Evolutionary conservation across 768 basidiomycete genomes (phyloP).

Genomic region (Lactifluus pinguis): DNA sequence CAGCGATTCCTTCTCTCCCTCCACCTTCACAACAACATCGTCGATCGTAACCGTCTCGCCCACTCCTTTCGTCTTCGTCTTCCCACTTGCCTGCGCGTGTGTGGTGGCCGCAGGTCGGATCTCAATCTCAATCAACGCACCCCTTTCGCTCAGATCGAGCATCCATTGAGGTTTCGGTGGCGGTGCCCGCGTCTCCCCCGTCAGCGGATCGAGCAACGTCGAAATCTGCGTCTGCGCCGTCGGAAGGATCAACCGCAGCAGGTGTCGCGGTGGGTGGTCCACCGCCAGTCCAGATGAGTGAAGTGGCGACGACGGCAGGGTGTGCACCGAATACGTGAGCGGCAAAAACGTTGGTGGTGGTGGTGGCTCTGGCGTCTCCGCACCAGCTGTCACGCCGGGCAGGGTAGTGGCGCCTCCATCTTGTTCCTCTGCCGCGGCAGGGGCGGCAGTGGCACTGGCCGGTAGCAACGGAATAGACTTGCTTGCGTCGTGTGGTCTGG

Average conservation of each 20-base stretch:
- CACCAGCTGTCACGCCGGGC: background rate
- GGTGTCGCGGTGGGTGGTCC: conserved; percentile 52
- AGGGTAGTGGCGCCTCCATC: background rate
- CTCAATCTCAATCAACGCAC: conserved; percentile 47
- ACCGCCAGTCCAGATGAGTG: conserved; percentile 61
- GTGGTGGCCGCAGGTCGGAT: conserved; percentile 35
- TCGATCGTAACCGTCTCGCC: conserved; percentile 33
- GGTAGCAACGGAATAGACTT: conserved; percentile 30
- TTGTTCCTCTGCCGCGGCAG: background rate
- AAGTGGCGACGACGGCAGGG: conserved; percentile 73
- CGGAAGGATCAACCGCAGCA: conserved; percentile 70
- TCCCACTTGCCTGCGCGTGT: conserved; percentile 20
- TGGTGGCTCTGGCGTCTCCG: background rate
- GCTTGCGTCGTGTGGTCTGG: conserved; percentile 33
- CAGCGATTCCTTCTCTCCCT: conserved; percentile 70
- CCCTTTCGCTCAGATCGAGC: conserved; percentile 48
- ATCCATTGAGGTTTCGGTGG: conserved; percentile 69
- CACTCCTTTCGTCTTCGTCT: conserved; percentile 23
- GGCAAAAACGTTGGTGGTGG: conserved; percentile 32
- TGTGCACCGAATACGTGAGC: conserved; percentile 52
- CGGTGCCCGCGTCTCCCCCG: conserved; percentile 52
- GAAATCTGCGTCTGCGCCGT: conserved; percentile 74
- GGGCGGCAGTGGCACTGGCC: background rate
- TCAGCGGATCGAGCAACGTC: conserved; percentile 74
- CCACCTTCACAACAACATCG: conserved; percentile 35